These are phyloP conservation scores for Talaromyces sp. DNA, from an alignment of 2,329 filamentous ascomycete genomes.

Conservation along the genomic window DNA sequence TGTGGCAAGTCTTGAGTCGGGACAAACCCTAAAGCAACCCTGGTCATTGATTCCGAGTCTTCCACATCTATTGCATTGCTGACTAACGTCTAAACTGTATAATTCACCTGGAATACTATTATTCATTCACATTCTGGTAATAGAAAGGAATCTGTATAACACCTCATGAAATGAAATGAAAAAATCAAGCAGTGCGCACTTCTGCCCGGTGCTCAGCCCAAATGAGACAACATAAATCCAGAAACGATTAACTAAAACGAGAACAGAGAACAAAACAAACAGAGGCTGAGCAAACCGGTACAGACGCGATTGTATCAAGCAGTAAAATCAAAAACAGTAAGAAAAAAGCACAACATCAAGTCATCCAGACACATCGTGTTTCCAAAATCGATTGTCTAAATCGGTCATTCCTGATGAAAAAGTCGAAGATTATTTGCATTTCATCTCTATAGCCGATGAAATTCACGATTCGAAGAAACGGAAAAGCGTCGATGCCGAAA, in stretches of 20 bases:
- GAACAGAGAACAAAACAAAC: slow-evolving; percentile 18
- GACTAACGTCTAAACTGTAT: too few relatives aligned
- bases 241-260: slow-evolving; percentile 4
- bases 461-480: background rate
- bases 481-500: background rate
- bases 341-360: slow-evolving; percentile 10
- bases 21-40: background rate
- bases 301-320: slow-evolving; percentile 48
- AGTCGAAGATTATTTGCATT: background rate
- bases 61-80: background rate
- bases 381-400: background rate
- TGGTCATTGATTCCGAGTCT: background rate
- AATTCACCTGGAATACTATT: background rate
- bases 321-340: slow-evolving; percentile 23
- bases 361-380: slow-evolving; percentile 6
- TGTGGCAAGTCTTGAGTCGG: background rate
- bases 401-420: background rate
- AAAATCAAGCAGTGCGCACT: slow-evolving; percentile 40
- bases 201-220: slow-evolving; percentile 38
- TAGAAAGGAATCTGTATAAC: background rate
- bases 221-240: slow-evolving; percentile 19
- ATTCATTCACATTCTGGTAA: slow-evolving; percentile 1
- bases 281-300: slow-evolving; percentile 28
- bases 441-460: background rate
- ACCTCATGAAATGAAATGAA: slow-evolving; percentile 8